Evolutionary conservation across 257 asterid species (phyloP).

Genomic region (Solanum habrochaites): DNA sequence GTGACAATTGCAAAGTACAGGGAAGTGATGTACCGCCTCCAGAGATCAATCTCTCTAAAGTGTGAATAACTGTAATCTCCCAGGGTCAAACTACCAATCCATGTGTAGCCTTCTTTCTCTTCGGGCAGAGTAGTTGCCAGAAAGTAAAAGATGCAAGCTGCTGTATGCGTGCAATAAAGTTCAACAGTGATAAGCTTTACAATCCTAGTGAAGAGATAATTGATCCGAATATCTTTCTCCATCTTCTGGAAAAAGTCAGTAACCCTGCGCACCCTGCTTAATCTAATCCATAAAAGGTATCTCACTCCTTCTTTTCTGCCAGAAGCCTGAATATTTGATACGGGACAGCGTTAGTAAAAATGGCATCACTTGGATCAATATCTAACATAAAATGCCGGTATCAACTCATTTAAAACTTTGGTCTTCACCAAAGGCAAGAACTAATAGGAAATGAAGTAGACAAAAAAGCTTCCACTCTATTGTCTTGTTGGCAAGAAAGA

Average conservation of each 20-base stretch:
- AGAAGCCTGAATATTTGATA: constrained; percentile 26
- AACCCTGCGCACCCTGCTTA: constrained; percentile 70
- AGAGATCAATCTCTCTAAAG: constrained; percentile 76
- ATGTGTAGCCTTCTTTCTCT: constrained; percentile 83
- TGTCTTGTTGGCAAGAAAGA: background rate
- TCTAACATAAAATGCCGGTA: background rate
- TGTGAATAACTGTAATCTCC: constrained; percentile 70
- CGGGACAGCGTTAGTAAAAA: background rate
- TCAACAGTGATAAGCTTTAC: constrained; percentile 72
- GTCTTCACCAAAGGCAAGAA: background rate
- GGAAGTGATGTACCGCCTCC: constrained; percentile 82
- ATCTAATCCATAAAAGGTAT: constrained; percentile 75
- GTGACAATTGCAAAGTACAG: constrained; percentile 87
- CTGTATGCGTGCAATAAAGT: constrained; percentile 91
- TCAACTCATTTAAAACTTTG: background rate
- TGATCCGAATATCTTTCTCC: constrained; percentile 91
- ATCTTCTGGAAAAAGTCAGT: constrained; percentile 44
- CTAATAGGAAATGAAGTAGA: background rate
- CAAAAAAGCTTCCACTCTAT: background rate
- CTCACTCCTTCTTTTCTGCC: constrained; percentile 70
- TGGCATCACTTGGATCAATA: background rate
- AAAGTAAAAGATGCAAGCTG: constrained; percentile 93
- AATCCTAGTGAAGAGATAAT: constrained; percentile 75
- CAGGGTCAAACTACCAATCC: constrained; percentile 89
- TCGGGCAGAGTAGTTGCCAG: constrained; percentile 79